Evolutionary conservation across 2,329 filamentous ascomycete species (phyloP), one percentile per base, ranked within the genome.

Genomic region (Ophiostoma montium): DNA sequence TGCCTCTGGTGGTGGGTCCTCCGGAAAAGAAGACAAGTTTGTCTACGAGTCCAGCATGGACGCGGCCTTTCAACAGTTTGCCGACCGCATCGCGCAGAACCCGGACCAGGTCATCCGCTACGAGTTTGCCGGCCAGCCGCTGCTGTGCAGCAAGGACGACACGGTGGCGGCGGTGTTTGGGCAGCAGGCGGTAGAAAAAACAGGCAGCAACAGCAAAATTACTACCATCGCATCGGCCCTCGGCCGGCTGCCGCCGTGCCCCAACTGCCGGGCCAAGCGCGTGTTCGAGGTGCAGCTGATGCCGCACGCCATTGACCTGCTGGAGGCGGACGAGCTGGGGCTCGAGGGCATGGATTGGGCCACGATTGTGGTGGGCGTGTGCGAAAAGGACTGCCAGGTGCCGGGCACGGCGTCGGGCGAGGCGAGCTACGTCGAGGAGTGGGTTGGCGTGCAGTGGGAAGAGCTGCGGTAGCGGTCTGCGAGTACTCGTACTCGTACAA

Each of bases 401-500:
- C 63, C 64, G 6, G 74, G 75, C 1, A 72, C 78, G 7, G 64
- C 65, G 12, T 69, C 73, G 33, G 84, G 80, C 0, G 73, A 80
- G 59, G 76, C 80, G 1, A 86, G 82, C 1, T 96, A 94, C 65
- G 60, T 88, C 16, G 92, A 96, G 69, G 92, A 98, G 66, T 98
- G 92, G 90, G 80, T 77, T n/a, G 92, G 90, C 7, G 92, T 96
- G 55, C 92, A 98, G 65, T 98, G 90, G 92, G 92, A 98, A 66
- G 89, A 95, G 65, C 59, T 79, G 53, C 62, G 62, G 42, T 57
- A 59, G 53, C 59, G 42, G 16, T 31, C 30, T 15, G n/a, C 23
- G 6, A n/a, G n/a, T n/a, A n/a, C n/a, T 21, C 10, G 15, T 18
- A 15, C 6, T 36, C n/a, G n/a, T n/a, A n/a, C n/a, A n/a, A n/a